phyloP scores from a whole-genome alignment of 495 filamentous ascomycete genomes.

The Penicillium desertorum region DNA sequence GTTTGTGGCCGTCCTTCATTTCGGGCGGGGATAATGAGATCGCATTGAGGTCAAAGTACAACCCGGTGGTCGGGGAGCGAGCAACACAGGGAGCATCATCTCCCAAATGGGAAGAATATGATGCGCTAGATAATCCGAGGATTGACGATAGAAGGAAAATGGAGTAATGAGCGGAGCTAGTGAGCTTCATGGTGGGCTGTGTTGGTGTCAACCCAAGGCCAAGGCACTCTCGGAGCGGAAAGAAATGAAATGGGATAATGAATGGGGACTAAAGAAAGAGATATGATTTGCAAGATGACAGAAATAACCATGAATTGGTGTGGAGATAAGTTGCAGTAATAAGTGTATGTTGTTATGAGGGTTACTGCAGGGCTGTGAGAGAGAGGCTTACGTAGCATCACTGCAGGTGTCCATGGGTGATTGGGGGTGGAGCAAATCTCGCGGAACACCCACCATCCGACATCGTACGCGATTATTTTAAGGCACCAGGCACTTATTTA shows the following conservation, averaged over 20 bases:
- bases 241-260: conserved; percentile 3
- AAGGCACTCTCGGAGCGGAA: background rate
- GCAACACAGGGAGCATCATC: conserved; percentile 68
- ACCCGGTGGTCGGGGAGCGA: conserved; percentile 66
- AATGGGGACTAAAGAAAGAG: conserved; percentile 2
- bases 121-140: conserved; percentile 23
- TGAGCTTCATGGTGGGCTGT: conserved; percentile 24
- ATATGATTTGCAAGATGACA: background rate
- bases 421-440: conserved; percentile 19
- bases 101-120: conserved; percentile 28
- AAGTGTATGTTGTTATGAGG: background rate
- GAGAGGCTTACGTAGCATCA: conserved; percentile 25
- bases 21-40: conserved; percentile 59
- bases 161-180: conserved; percentile 22
- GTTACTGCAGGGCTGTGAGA: background rate
- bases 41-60: conserved; percentile 87
- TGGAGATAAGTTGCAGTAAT: background rate
- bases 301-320: conserved; percentile 3
- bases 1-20: conserved; percentile 55
- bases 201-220: background rate
- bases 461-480: conserved; percentile 22
- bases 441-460: conserved; percentile 22
- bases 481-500: conserved; percentile 16
- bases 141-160: conserved; percentile 23
- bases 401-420: background rate